Conservation (phyloP, 129 eudicot genomes). For the Flaveria bidentis region DNA sequence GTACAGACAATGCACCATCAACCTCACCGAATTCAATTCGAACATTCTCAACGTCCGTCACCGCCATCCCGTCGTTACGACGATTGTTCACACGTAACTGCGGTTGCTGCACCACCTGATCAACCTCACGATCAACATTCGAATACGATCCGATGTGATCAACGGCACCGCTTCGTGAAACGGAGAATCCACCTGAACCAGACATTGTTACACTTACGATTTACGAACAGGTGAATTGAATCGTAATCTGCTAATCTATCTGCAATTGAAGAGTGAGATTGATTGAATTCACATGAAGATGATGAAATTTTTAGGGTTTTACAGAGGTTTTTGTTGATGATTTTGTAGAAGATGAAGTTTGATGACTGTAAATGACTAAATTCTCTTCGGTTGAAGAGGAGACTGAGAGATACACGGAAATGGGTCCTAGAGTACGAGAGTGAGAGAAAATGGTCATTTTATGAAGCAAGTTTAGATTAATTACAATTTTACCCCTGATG, state of each 20-base stretch:
- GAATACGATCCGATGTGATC: slow-evolving; percentile 39
- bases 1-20: slow-evolving; percentile 34
- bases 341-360: not conserved
- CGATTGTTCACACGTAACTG: slow-evolving; percentile 13
- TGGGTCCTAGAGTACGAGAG: not conserved
- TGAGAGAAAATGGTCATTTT: not conserved
- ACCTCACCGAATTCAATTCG: slow-evolving; percentile 33
- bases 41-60: slow-evolving; percentile 19
- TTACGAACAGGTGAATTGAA: not conserved
- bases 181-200: slow-evolving; percentile 43
- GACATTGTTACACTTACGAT: slow-evolving; percentile 39
- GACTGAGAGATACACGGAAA: slow-evolving; percentile 16
- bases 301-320: not conserved
- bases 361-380: not conserved
- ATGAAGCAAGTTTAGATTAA: not conserved
- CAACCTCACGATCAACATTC: slow-evolving; percentile 27
- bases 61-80: slow-evolving; percentile 32
- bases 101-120: slow-evolving; percentile 16
- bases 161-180: slow-evolving; percentile 40
- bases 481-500: not conserved
- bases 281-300: not conserved
- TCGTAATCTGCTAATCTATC: not conserved
- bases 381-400: not conserved
- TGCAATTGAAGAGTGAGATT: not conserved
- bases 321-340: not conserved